Evolutionary conservation across 768 basidiomycete species (phyloP), one percentile per base, ranked within the genome.

Genomic region (Paxillus involutus): DNA sequence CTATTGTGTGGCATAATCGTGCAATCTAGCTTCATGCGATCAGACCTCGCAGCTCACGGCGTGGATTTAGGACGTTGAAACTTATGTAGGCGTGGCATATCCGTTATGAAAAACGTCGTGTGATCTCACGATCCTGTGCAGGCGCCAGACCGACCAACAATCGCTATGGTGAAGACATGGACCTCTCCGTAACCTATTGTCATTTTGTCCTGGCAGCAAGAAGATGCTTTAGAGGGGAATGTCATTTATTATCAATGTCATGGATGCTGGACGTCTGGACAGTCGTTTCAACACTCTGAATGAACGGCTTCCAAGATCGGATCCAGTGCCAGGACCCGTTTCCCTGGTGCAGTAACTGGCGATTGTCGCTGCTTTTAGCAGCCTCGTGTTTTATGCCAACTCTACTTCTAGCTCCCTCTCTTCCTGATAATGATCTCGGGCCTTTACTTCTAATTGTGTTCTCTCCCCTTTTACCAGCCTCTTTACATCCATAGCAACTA

Each of bases 371-470:
- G 39, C 57, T 53, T 72, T 70, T 64, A 67, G 64, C 66, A 54
- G 64, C 69, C 69, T 70, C 69, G 68, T 70, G 69, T 72, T 61
- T 62, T 16, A 50, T 61, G 68, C 59, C 68, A 66, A 59, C 53
- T 26, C 26, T 62, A 51, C 60, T 47, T 55, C 56, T 46, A 54
- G 59, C 46, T 57, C 50, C 55, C 41, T 53, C 58, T 56, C 57
- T 57, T 58, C 55, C 65, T 70, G 69, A 70, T 70, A 71, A 70
- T 70, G 66, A 61, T 58, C 54, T 63, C 33, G 59, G 67, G 66
- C 36, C 24, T 57, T 46, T 61, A 56, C 53, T 63, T 63, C 64
- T 57, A 70, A 63, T 68, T 62, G 48, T 49, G 52, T 63, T 33
- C 52, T 32, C 35, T 52, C 42, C 52, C 49, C 57, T 36, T 56